Evolutionary conservation across 441 rosid genomes (phyloP).

Genomic region (Erodium texanum): DNA sequence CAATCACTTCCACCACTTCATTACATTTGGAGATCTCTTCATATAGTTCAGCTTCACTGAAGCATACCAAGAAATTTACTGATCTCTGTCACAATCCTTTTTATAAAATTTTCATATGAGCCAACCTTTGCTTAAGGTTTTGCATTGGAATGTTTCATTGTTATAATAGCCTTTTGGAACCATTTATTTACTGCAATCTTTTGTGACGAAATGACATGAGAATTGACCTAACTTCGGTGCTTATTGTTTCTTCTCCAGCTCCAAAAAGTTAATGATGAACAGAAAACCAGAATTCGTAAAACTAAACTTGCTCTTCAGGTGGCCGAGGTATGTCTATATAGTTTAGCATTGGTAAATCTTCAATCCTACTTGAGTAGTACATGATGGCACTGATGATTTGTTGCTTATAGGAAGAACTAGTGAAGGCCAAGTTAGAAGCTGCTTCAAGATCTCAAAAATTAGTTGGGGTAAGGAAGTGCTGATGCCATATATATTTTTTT

Average conservation of each 20-base stretch:
- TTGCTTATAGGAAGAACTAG: slow-evolving; percentile 18
- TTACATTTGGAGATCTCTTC: background rate
- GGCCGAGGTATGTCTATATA: slow-evolving; percentile 12
- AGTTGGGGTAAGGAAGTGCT: slow-evolving; percentile 2
- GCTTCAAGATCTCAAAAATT: slow-evolving; percentile 13
- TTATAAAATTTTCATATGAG: background rate
- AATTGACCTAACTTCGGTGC: background rate
- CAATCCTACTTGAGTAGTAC: background rate
- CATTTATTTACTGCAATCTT: background rate
- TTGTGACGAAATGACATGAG: background rate
- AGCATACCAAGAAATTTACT: background rate
- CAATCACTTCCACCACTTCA: background rate
- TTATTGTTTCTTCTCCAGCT: slow-evolving; percentile 17
- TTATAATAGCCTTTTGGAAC: background rate
- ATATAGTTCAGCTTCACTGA: background rate
- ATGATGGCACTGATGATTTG: background rate
- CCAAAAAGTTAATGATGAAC: slow-evolving; percentile 18
- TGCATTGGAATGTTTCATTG: background rate
- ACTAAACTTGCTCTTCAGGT: slow-evolving; percentile 16
- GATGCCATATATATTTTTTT: too few species aligned
- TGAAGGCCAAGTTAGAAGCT: slow-evolving; percentile 14
- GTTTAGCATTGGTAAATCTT: background rate
- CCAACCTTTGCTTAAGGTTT: slow-evolving; percentile 3
- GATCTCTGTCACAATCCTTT: background rate
- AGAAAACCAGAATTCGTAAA: slow-evolving; percentile 15